phyloP scores from a whole-genome alignment of 345 rosid species.

The Lenwebbia sp. region DNA sequence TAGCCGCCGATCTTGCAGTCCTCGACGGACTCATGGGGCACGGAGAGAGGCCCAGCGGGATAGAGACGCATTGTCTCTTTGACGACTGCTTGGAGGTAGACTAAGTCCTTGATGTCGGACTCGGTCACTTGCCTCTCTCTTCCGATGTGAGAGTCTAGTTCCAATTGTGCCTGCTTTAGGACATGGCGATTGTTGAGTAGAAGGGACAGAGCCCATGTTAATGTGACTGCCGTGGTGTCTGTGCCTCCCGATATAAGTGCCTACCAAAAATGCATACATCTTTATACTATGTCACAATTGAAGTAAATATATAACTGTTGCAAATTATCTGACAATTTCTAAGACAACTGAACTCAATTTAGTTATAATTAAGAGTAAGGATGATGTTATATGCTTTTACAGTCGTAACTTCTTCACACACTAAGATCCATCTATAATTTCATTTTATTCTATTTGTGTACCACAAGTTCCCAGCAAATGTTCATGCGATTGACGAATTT shows the following conservation, averaged over 20 bases:
- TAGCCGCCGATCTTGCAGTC: conserved; percentile 42
- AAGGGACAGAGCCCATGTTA: conserved; percentile 54
- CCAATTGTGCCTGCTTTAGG: conserved; percentile 36
- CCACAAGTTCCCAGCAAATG: no score
- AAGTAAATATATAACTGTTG: neutral
- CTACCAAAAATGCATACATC: conserved; percentile 3
- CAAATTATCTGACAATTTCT: neutral
- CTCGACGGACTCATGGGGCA: conserved; percentile 35
- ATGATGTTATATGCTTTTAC: neutral
- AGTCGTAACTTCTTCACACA: neutral
- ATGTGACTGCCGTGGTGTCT: conserved; percentile 29
- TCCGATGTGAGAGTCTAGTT: conserved; percentile 39
- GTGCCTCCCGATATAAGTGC: conserved; percentile 39
- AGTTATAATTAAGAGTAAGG: neutral
- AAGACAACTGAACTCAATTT: neutral
- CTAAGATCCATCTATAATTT: neutral
- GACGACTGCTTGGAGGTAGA: conserved; percentile 45
- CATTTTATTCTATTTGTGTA: neutral
- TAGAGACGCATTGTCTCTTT: conserved; percentile 53
- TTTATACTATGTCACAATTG: neutral
- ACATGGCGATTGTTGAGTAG: conserved; percentile 34
- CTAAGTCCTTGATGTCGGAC: conserved; percentile 32
- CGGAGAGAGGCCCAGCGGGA: conserved; percentile 47
- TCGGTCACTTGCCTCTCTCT: conserved; percentile 32
- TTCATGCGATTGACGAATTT: no score